Evolutionary conservation across 2,329 filamentous ascomycete genomes (phyloP), one percentile per base, ranked within the genome.

Genomic region (Zarea fungicola): DNA sequence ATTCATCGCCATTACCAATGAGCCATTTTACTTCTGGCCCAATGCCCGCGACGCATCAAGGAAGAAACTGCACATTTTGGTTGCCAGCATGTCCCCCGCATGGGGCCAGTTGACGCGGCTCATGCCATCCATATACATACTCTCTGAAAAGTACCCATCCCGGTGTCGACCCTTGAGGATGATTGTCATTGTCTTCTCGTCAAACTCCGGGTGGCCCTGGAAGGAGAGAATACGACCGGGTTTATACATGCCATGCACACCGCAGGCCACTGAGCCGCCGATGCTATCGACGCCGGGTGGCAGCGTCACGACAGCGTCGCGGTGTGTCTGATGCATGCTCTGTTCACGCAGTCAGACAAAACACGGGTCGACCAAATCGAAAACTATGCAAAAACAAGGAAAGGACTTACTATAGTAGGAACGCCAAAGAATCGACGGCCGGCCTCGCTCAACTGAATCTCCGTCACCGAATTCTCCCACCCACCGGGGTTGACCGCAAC

Each of bases 161-260:
- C 55, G 43, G 35, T 60, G 57, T 22, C 64, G 56, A n/a, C 50
- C 40, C 23, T 60, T 48, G 21, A 70, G 57, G 26, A 70, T 57
- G 45, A 66, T 62, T 1, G 64, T 61, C 54, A 74, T 70, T 47
- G 69, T 69, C 13, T 65, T 60, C 18, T 59, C 56, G 2, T 64
- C 68, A 51, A 71, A 75, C 47, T 76, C 73, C 5, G 73, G 73
- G 45, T 76, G 73, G n/a, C 70, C 73, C 48, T 76, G 73, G 1
- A 76, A 64, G 3, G 68, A 67, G 21, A 75, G 59, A 40, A 72
- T 60, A 3, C 57, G 57, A 2, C 61, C 58, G 3, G 71, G 65
- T 6, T 58, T 56, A 55, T 74, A 73, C 36, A 76, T 61, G 13
- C 64, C 70, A 36, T 76, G 72, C 2, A 72, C 60, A n/a, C 57